phyloP scores from a whole-genome alignment of 345 rosid genomes.

The Brassica nigra region DNA sequence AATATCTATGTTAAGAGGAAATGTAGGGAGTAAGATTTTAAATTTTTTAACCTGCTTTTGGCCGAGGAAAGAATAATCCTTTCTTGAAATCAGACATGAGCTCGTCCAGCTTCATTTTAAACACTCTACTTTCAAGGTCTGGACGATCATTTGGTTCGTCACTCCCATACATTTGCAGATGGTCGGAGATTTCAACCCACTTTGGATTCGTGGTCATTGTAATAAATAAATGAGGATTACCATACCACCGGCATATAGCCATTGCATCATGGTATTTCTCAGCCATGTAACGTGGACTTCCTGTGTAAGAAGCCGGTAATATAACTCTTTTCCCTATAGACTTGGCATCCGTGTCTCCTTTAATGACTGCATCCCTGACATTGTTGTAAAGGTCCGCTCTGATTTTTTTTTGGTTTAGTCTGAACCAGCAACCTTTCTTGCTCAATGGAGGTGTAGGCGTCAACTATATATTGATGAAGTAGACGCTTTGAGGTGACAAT shows the following conservation, averaged over 20 bases:
- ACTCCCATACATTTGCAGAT: not conserved
- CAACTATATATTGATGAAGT: not conserved
- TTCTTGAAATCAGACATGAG: too few relatives aligned
- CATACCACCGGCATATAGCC: not conserved
- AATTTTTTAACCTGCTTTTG: not conserved
- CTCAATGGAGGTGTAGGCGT: not conserved
- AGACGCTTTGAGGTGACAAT: not conserved
- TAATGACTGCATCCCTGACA: not conserved
- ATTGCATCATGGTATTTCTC: not conserved
- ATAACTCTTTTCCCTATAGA: not conserved
- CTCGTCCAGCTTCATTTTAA: too few relatives aligned
- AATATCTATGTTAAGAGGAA: too few relatives aligned
- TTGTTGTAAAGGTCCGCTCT: not conserved
- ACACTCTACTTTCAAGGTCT: not conserved
- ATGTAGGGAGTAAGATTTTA: too few relatives aligned
- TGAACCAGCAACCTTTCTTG: not conserved
- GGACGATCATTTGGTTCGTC: not conserved
- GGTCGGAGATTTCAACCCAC: not conserved
- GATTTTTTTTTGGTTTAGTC: not conserved
- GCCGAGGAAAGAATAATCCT: not conserved
- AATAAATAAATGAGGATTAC: not conserved
- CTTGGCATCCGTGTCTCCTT: not conserved
- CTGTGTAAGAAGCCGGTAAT: not conserved
- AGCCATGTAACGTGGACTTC: not conserved
- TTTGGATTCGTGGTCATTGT: not conserved